Conservation (phyloP, 768 basidiomycete genomes). For the Hebeloma cylindrosporum region DNA sequence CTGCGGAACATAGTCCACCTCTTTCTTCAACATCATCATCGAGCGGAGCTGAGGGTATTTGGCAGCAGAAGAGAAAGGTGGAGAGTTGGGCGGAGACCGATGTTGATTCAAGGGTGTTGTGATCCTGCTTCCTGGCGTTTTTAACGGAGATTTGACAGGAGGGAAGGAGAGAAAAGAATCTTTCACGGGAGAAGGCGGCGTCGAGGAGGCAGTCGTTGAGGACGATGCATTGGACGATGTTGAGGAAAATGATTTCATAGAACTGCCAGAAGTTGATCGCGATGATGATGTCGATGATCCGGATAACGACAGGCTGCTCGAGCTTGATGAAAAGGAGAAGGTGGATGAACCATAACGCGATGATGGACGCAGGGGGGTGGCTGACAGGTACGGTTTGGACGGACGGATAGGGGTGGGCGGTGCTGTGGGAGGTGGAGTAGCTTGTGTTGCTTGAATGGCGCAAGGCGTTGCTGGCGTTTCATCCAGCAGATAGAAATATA, state of each 20-base stretch:
- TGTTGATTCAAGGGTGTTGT: slow-evolving; percentile 14
- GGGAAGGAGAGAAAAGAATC: slow-evolving; percentile 13
- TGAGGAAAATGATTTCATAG: slow-evolving; percentile 41
- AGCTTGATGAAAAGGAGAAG: slow-evolving; percentile 27
- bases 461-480: slow-evolving; percentile 48
- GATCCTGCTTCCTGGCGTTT: slow-evolving; percentile 16
- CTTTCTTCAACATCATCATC: slow-evolving; percentile 65
- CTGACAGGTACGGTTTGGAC: slow-evolving; percentile 39
- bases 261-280: slow-evolving; percentile 44
- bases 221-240: slow-evolving; percentile 44
- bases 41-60: slow-evolving; percentile 42
- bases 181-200: slow-evolving; percentile 42
- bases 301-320: slow-evolving; percentile 13
- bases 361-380: slow-evolving; percentile 35
- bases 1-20: slow-evolving; percentile 70
- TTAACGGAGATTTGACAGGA: background rate
- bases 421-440: slow-evolving; percentile 33
- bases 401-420: slow-evolving; percentile 42
- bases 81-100: slow-evolving; percentile 27
- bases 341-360: slow-evolving; percentile 42
- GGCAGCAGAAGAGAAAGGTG: slow-evolving; percentile 21
- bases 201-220: slow-evolving; percentile 36
- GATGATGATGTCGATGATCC: slow-evolving; percentile 29
- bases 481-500: slow-evolving; percentile 93
- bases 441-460: slow-evolving; percentile 9